Evolutionary conservation across 352 stramenopile species (phyloP), one percentile per base, ranked within the genome.

Genomic region (Phytophthora fragariaefolia): DNA sequence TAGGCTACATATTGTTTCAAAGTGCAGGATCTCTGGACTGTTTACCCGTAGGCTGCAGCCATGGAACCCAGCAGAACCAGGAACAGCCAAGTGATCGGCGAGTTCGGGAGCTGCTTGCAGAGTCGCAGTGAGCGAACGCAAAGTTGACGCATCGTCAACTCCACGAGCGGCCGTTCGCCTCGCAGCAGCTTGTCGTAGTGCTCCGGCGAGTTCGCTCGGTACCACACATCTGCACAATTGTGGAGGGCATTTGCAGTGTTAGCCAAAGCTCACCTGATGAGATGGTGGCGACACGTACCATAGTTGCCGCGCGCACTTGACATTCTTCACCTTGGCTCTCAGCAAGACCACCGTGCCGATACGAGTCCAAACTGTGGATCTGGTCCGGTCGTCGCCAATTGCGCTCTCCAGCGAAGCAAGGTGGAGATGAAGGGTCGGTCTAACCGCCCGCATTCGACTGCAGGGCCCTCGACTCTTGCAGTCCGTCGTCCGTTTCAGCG

Each of bases 91-190:
- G 84, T 96, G 54, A 94, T 87, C 0, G 85, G 87, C 43, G 87
- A 96, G 59, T 94, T 89, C 34, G 87, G 87, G 8, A 96, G 59
- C 45, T 91, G 89, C 53, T 92, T 91, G 74, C 83, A 96, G 22
- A 93, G 54, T 28, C 76, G 71, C 38, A 93, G 83, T 52, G 79
- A 87, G 9, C 76, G 73, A 34, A 91, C 69, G 45, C 83, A 92
- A 8, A 93, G 77, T 56, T 93, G 83, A 10, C 83, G 78, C 61
- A 90, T 73, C 7, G 85, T 92, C 53, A 87, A 77, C 58, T 74
- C 72, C 9, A 78, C 77, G 9, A 90, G 49, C 8, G 78, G 84
- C 10, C 82, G 72, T 34, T 92, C 82, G 48, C 80, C 76, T 54
- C 85, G 79, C 46, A 93, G 74, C 46, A 93, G 46, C 45, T 78